phyloP scores from a whole-genome alignment of 2,329 filamentous ascomycete genomes.

The Aspergillus vadensis region DNA sequence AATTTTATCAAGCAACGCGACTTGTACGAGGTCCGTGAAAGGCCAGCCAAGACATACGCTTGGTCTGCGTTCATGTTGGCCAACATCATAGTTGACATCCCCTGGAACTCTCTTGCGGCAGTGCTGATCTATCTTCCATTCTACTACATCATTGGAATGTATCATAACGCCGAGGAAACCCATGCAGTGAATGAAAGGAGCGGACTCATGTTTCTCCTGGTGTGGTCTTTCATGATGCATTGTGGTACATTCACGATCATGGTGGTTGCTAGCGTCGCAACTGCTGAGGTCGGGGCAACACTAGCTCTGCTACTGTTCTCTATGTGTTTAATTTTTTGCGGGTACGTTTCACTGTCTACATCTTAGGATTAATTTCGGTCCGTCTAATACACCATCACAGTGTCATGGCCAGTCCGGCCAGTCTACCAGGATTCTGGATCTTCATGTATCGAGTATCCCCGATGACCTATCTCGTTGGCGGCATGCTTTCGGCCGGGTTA shows the following conservation, averaged over 20 bases:
- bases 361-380: neutral
- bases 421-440: conserved; percentile 11
- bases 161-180: conserved; percentile 35
- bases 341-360: neutral
- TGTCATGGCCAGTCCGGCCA: neutral
- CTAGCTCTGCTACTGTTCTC: conserved; percentile 2
- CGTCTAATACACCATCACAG: neutral
- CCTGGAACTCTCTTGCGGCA: conserved; percentile 60
- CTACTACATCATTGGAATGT: conserved; percentile 61
- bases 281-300: conserved; percentile 6
- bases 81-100: conserved; percentile 69
- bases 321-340: conserved; percentile 4
- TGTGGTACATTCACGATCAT: conserved; percentile 17
- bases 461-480: conserved; percentile 9
- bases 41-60: conserved; percentile 68
- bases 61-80: conserved; percentile 70
- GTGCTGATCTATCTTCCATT: conserved; percentile 61
- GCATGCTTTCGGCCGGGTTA: conserved; percentile 10
- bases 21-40: conserved; percentile 60
- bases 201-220: conserved; percentile 63
- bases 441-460: conserved; percentile 16
- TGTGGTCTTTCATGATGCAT: conserved; percentile 55
- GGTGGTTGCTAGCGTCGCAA: conserved; percentile 7
- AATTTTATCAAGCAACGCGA: conserved; percentile 57
- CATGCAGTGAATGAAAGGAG: conserved; percentile 52